Base-by-base conservation (phyloP, 768 basidiomycete species). In the Lactifluus piperatus region DNA sequence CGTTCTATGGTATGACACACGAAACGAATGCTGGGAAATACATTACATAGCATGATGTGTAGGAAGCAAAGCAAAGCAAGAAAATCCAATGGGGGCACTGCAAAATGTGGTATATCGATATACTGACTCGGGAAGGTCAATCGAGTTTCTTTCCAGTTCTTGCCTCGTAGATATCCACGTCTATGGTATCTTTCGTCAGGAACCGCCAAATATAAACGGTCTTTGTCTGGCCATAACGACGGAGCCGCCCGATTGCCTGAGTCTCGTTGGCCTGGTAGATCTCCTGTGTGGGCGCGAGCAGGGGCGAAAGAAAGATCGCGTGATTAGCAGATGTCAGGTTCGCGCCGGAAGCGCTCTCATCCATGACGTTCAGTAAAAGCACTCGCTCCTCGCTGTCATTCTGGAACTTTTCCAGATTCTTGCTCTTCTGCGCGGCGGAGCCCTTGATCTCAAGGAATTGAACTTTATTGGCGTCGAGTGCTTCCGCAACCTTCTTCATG, bases 251-350 rank as follows among this genome's bases (percentile, higher is more conserved):
- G 56, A 94, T 81, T 10, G 90, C 88, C 72, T 93, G 85, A 8
- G 88, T 86, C 73, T 88, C 81, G 70, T 84, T 84, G 51, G 91
- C 89, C 44, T 85, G 82, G 68, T 95, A 97, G 47, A 88, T 85
- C 71, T 94, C 86, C 70, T 88, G 83, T 20, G 84, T 81, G 10
- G 81, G 80, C 0, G 92, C 84, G 37, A 94, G 85, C 39, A 97
- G 79, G 9, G 94, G 94, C 10, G 91, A 94, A 56, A 97, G 76
- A 78, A 97, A 97, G 69, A 97, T 86, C 37, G 92, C 94, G 68
- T 94, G 92, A 72, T 94, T 97, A 20, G 94, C 94, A 36, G 82
- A 84, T 3, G 94, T 97, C 69, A 97, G 73, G 70, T 97, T 97
- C 64, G 89, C 88, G 45, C 91, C 91, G 59, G 89, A 90, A n/a